These are phyloP conservation scores for Mucor saturninus DNA, from an alignment of 371 early-diverging fungal genomes.

Conservation along the genomic window DNA sequence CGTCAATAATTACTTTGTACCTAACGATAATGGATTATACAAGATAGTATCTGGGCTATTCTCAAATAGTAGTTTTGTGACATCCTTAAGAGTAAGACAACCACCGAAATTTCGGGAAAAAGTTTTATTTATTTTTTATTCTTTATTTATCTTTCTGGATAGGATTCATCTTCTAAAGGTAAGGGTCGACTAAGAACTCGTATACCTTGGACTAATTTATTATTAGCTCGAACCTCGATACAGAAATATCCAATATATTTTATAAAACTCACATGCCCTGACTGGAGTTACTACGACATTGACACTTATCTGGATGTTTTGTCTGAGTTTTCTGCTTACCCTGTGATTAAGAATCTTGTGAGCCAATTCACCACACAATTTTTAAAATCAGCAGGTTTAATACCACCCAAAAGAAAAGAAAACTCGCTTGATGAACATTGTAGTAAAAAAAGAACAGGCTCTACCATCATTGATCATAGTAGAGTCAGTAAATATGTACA, in stretches of 20 bases:
- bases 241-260: conserved; percentile 61
- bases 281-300: conserved; percentile 50
- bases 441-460: neutral
- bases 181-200: neutral
- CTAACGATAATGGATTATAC: conserved; percentile 39
- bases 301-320: conserved; percentile 23
- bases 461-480: neutral
- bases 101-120: conserved; percentile 14
- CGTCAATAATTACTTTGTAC: conserved; percentile 58
- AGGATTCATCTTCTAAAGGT: neutral
- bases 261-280: conserved; percentile 48
- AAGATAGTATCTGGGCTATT: conserved; percentile 46
- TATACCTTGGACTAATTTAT: neutral
- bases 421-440: neutral
- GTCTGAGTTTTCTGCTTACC: conserved; percentile 12
- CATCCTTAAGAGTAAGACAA: conserved; percentile 16
- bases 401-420: neutral
- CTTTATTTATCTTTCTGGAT: neutral
- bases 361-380: conserved; percentile 1
- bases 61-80: conserved; percentile 24
- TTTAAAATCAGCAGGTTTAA: conserved; percentile 3
- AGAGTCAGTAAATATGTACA: neutral
- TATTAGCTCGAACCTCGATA: conserved; percentile 18
- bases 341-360: conserved; percentile 1
- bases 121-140: neutral